These are phyloP conservation scores for Fraxinus americana DNA, from an alignment of 257 asterid genomes.

Conservation along the genomic window DNA sequence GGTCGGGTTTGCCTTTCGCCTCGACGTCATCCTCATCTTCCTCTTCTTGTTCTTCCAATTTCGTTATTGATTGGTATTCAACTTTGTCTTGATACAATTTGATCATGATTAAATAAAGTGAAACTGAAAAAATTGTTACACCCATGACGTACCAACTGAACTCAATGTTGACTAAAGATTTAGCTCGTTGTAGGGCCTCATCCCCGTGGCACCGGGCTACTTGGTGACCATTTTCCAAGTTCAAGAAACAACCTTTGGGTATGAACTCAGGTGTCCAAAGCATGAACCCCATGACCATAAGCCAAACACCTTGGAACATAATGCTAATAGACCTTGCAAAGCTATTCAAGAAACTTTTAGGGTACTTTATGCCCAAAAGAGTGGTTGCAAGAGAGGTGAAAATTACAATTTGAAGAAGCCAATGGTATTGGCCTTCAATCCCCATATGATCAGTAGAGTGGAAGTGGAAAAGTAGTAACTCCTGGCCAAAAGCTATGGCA, in stretches of 20 bases:
- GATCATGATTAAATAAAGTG: slow-evolving; percentile 27
- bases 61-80: slow-evolving; percentile 29
- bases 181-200: slow-evolving; percentile 42
- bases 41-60: slow-evolving; percentile 25
- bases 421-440: slow-evolving; percentile 50
- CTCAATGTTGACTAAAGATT: slow-evolving; percentile 42
- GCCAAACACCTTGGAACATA: slow-evolving; percentile 53
- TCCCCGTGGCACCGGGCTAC: slow-evolving; percentile 40
- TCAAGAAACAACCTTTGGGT: slow-evolving; percentile 37
- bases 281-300: slow-evolving; percentile 50
- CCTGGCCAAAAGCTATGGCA: slow-evolving; percentile 42
- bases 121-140: slow-evolving; percentile 26
- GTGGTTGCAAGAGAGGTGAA: slow-evolving; percentile 40
- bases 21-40: slow-evolving; percentile 31
- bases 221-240: slow-evolving; percentile 37
- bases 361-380: slow-evolving; percentile 34
- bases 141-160: slow-evolving; percentile 49
- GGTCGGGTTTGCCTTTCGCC: slow-evolving; percentile 18
- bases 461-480: slow-evolving; percentile 43
- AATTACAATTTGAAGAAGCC: slow-evolving; percentile 42
- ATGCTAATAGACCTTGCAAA: slow-evolving; percentile 43
- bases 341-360: slow-evolving; percentile 43
- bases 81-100: slow-evolving; percentile 31
- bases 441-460: slow-evolving; percentile 56
- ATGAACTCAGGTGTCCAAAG: slow-evolving; percentile 42